Evolutionary conservation across 2,329 filamentous ascomycete species (phyloP).

Genomic region (Claviceps sp.): DNA sequence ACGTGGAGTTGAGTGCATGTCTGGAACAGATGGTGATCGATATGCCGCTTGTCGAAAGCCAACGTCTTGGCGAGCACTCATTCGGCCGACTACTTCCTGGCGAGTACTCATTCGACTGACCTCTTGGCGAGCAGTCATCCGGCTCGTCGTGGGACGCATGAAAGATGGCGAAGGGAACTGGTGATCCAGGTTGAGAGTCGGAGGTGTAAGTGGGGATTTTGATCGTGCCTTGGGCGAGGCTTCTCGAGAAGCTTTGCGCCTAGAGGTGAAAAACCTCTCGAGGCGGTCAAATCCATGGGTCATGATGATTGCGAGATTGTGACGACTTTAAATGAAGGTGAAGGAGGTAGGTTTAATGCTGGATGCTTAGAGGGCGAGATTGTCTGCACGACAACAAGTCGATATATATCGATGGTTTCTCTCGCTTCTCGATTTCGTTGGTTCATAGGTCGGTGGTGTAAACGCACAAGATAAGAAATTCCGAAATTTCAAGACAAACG

Average conservation of each 20-base stretch:
- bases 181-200: conserved; percentile 12
- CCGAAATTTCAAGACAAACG: background rate
- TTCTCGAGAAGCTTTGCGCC: conserved; percentile 19
- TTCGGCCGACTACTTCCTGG: conserved; percentile 33
- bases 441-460: too few relatives aligned
- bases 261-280: conserved; percentile 38
- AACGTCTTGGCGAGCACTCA: conserved; percentile 43
- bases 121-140: conserved; percentile 45
- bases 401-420: background rate
- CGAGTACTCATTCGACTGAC: conserved; percentile 15
- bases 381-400: background rate
- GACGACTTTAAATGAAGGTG: background rate
- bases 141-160: conserved; percentile 38
- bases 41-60: conserved; percentile 16
- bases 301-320: conserved; percentile 28
- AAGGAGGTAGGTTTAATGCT: background rate
- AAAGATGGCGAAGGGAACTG: conserved; percentile 40
- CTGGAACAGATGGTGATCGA: conserved; percentile 17
- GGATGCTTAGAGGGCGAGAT: background rate
- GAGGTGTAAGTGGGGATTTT: conserved; percentile 10
- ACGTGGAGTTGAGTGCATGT: conserved; percentile 7
- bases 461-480: too few relatives aligned
- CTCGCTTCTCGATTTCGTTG: too few relatives aligned
- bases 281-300: conserved; percentile 34
- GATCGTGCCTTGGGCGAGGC: conserved; percentile 13